Conservation (phyloP, 2,329 filamentous ascomycete genomes). For the Aspergillus sclerotialis region DNA sequence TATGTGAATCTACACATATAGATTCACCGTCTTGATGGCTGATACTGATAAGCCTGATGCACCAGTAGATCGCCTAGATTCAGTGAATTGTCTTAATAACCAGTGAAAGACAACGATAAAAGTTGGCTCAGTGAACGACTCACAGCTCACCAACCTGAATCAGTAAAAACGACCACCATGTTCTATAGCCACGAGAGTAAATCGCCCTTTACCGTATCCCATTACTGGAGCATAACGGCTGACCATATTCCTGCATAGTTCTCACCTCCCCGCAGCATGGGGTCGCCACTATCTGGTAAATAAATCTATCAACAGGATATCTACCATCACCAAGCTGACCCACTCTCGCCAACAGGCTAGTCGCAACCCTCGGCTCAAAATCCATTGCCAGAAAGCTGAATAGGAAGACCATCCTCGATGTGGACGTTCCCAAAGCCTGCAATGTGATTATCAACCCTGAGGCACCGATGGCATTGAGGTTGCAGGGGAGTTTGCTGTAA, state of each 20-base stretch:
- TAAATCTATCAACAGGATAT: too few species aligned
- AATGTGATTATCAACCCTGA: conserved; percentile 78
- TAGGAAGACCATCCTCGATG: conserved; percentile 78
- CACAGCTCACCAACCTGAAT: neutral
- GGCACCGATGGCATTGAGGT: conserved; percentile 78
- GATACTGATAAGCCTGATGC: neutral
- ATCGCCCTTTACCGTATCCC: conserved; percentile 20
- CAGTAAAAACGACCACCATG: conserved; percentile 47
- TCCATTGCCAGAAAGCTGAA: conserved; percentile 66
- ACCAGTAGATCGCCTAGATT: neutral
- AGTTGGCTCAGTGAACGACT: neutral
- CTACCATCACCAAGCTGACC: neutral
- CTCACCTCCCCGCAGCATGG: conserved; percentile 83
- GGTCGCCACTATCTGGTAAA: conserved; percentile 92
- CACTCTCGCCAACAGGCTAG: conserved; percentile 55
- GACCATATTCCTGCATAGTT: conserved; percentile 43
- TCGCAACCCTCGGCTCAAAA: conserved; percentile 76
- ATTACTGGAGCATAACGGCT: too few species aligned
- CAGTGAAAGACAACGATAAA: neutral
- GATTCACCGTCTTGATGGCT: too few species aligned
- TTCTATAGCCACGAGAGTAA: conserved; percentile 94
- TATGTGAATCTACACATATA: too few species aligned
- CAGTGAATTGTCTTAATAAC: neutral
- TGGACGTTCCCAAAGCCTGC: conserved; percentile 81
- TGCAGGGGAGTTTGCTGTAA: conserved; percentile 81